Evolutionary conservation across 83 land plant species (phyloP).

Genomic region (Diphasiastrum complanatum): DNA sequence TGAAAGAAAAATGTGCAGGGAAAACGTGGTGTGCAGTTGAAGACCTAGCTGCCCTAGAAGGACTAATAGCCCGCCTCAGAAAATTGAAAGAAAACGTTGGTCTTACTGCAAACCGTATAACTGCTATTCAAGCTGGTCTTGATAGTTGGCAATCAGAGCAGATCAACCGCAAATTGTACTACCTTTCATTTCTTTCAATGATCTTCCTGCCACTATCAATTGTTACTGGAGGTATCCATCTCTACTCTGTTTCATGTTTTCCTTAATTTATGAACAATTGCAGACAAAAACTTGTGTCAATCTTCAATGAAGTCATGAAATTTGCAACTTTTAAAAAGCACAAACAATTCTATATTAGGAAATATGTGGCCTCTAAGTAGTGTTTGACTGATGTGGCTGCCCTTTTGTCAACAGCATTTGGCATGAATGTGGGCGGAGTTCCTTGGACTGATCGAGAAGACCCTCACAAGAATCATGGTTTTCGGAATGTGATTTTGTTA

Average conservation of each 20-base stretch:
- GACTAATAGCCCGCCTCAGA: slow-evolving; percentile 55
- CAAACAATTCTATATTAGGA: neutral
- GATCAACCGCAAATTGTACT: slow-evolving; percentile 78
- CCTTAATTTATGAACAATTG: too few relatives aligned
- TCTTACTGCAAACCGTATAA: slow-evolving; percentile 69
- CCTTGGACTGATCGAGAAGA: slow-evolving; percentile 74
- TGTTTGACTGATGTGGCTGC: neutral
- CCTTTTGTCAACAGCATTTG: slow-evolving; percentile 51
- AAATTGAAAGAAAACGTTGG: slow-evolving; percentile 84
- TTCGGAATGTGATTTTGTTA: slow-evolving; percentile 60
- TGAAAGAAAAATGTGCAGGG: slow-evolving; percentile 64
- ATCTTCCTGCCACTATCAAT: slow-evolving; percentile 82
- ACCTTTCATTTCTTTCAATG: slow-evolving; percentile 77
- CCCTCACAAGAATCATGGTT: slow-evolving; percentile 55
- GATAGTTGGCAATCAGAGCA: slow-evolving; percentile 97
- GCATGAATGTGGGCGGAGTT: slow-evolving; percentile 97
- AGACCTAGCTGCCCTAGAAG: slow-evolving; percentile 55
- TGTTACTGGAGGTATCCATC: slow-evolving; percentile 65
- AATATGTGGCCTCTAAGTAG: neutral
- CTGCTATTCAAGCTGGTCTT: slow-evolving; percentile 83
- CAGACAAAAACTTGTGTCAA: neutral
- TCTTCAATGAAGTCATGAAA: neutral
- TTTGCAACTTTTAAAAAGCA: neutral
- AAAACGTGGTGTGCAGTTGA: slow-evolving; percentile 58
- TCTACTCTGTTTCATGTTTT: neutral